Base-by-base conservation (phyloP, 148 eudicot genomes). In the Drosera capensis region DNA sequence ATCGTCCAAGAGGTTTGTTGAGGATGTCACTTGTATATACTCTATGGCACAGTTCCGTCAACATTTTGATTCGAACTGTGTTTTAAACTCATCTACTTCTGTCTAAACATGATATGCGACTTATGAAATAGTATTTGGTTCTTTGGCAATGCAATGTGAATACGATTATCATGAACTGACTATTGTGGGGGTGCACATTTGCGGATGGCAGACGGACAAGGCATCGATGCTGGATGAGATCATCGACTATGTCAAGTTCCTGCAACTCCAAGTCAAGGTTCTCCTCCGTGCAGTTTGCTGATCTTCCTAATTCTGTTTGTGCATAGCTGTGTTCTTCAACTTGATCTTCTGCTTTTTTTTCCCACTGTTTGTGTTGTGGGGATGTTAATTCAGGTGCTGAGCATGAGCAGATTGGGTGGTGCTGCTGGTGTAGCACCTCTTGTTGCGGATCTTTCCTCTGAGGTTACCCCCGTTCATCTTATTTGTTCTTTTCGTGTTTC, bases 231-330 rank as follows among this genome's bases (percentile, higher is more conserved):
- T 88, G 28, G 97, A 88, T 67, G 97, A 88, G 68, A 88, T 88
- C 50, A 88, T 88, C 66, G 97, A 88, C 66, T 88, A 88, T 73
- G 94, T 88, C 38, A 88, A 83, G 67, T 88, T 88, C 72, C 77
- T 88, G 22, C 97, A 83, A 67, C 92, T 88, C 53, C 97, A 88
- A 88, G 97, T 88, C 79, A 88, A 88, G 77, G 97, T 88, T 17
- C 46, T 53, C n/a, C 38, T 28, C 31, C 9, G 4, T 9, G 4
- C 31, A 3, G 6, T 28, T 9, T 28, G n/a, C n/a, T n/a, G n/a
- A n/a, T n/a, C n/a, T n/a, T n/a, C n/a, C n/a, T n/a, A n/a, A n/a
- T n/a, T n/a, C n/a, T n/a, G n/a, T n/a, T n/a, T n/a, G n/a, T n/a
- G n/a, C n/a, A n/a, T n/a, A n/a, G n/a, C n/a, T n/a, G n/a, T n/a